These are phyloP conservation scores for Emmonsia crescens DNA, from an alignment of 2,329 filamentous ascomycete species.

Conservation along the genomic window DNA sequence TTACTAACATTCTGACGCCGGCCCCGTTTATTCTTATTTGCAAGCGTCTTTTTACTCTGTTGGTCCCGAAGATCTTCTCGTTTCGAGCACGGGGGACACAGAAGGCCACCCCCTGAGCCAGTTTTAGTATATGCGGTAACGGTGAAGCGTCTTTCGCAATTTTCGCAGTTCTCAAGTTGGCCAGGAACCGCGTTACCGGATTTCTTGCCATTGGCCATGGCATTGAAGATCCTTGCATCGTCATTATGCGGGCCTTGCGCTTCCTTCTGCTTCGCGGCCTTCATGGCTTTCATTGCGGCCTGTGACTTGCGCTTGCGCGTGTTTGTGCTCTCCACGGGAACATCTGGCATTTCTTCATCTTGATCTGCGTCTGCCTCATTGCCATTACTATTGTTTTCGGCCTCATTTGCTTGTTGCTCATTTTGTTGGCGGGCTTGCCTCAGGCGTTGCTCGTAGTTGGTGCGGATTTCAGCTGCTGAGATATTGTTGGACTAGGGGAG, in stretches of 20 bases:
- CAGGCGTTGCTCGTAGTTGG: slow-evolving; percentile 47
- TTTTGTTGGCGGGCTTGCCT: slow-evolving; percentile 37
- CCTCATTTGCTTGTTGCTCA: not conserved
- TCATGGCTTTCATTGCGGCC: slow-evolving; percentile 36
- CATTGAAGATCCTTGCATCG: slow-evolving; percentile 37
- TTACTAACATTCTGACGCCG: slow-evolving; percentile 73
- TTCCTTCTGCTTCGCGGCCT: slow-evolving; percentile 40
- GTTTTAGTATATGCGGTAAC: slow-evolving; percentile 81
- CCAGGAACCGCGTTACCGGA: slow-evolving; percentile 52
- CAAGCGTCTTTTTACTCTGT: slow-evolving; percentile 49
- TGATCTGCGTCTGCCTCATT: slow-evolving; percentile 21
- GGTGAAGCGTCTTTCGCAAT: slow-evolving; percentile 79
- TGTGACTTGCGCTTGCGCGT: slow-evolving; percentile 48
- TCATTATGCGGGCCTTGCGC: slow-evolving; percentile 26
- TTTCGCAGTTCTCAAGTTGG: slow-evolving; percentile 78
- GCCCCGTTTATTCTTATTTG: slow-evolving; percentile 47
- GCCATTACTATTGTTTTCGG: slow-evolving; percentile 16
- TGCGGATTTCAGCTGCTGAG: slow-evolving; percentile 51
- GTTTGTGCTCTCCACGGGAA: slow-evolving; percentile 36
- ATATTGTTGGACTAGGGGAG: slow-evolving; percentile 49
- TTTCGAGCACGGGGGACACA: slow-evolving; percentile 73
- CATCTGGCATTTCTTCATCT: slow-evolving; percentile 29
- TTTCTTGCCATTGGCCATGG: slow-evolving; percentile 46
- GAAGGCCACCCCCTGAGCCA: slow-evolving; percentile 71
- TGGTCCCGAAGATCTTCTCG: slow-evolving; percentile 43